Percentiles rank a stretch among this genome's conserved stretches.
Evolutionary conservation across 2,329 filamentous ascomycete genomes (phyloP).

Genomic region (Pestalotiopsis sp.): DNA sequence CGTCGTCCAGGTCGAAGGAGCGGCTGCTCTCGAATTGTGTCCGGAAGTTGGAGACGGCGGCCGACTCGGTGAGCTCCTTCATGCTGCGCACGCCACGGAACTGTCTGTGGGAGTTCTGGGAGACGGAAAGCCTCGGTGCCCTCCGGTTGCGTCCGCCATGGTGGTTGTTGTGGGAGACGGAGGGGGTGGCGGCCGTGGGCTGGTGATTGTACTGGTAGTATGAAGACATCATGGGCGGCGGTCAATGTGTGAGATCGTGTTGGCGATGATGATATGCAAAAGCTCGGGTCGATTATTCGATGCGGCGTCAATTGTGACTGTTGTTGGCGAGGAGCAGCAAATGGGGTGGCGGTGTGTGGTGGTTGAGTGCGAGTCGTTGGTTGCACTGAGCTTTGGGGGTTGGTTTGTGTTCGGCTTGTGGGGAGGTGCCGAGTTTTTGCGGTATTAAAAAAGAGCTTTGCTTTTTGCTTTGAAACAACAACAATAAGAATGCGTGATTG

Average conservation of each 20-base stretch:
- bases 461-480: conserved; percentile 10
- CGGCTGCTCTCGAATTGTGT: conserved; percentile 87
- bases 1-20: conserved; percentile 94
- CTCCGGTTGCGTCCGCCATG: conserved; percentile 85
- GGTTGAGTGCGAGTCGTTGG: background rate
- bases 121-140: conserved; percentile 76
- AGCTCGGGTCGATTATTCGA: background rate
- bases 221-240: conserved; percentile 56
- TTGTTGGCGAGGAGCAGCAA: background rate
- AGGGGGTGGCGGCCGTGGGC: conserved; percentile 57
- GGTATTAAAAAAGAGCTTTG: conserved; percentile 12
- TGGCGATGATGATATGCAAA: background rate
- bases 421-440: conserved; percentile 9
- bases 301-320: background rate
- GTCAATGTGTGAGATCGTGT: background rate
- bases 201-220: conserved; percentile 62
- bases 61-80: conserved; percentile 83
- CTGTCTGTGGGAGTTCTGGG: conserved; percentile 84
- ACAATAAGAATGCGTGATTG: conserved; percentile 6
- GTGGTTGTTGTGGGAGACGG: conserved; percentile 72
- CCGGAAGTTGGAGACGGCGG: conserved; percentile 76
- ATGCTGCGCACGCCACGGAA: conserved; percentile 83
- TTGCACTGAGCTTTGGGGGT: conserved; percentile 7
- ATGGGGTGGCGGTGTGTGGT: conserved; percentile 11
- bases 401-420: background rate